Conservation (phyloP, 305 asterid genomes). For the Fraxinus xanthoxyloides region DNA sequence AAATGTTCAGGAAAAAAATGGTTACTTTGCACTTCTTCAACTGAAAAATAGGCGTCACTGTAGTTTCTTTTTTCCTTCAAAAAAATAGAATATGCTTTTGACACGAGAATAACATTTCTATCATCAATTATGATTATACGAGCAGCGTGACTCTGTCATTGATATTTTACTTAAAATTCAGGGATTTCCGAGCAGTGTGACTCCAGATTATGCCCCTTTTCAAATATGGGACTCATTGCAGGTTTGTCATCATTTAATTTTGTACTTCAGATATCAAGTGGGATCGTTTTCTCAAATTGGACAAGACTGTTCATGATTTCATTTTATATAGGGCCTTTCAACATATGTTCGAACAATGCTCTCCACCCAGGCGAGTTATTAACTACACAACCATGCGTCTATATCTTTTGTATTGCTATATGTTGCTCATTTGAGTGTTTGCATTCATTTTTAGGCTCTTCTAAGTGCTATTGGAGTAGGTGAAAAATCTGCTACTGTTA, state of each 20-base stretch:
- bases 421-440: slow-evolving; percentile 3
- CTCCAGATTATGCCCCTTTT: slow-evolving; percentile 80
- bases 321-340: slow-evolving; percentile 71
- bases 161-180: slow-evolving; percentile 29
- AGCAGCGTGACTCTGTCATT: neutral
- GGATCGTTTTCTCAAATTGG: slow-evolving; percentile 13
- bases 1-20: slow-evolving; percentile 11
- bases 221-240: slow-evolving; percentile 95
- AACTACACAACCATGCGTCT: neutral
- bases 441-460: slow-evolving; percentile 61
- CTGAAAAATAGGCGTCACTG: slow-evolving; percentile 5
- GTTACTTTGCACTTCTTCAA: slow-evolving; percentile 10
- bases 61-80: neutral
- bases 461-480: slow-evolving; percentile 98
- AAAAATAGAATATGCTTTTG: slow-evolving; percentile 5
- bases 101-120: neutral
- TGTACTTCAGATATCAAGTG: slow-evolving; percentile 5
- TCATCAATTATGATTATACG: neutral
- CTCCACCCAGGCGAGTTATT: slow-evolving; percentile 71
- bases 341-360: slow-evolving; percentile 91
- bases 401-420: slow-evolving; percentile 3
- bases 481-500: slow-evolving; percentile 88
- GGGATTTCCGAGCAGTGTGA: slow-evolving; percentile 93
- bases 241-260: slow-evolving; percentile 37
- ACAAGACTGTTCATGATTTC: neutral